phyloP scores from a whole-genome alignment of 2,329 filamentous ascomycete genomes.

The Pleoardoris graminearum region DNA sequence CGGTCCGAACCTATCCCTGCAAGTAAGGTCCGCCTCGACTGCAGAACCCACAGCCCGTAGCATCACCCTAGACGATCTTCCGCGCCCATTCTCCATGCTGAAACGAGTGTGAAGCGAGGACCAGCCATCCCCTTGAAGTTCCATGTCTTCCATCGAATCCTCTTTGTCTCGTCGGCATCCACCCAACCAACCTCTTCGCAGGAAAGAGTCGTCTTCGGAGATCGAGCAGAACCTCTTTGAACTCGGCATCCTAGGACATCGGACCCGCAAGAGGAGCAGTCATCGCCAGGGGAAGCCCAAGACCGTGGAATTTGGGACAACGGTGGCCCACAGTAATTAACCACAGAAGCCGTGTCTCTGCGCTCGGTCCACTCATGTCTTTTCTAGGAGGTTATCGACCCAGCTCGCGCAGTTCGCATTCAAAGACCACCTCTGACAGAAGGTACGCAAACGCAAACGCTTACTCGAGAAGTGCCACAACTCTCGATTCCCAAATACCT shows the following conservation, averaged over 20 bases:
- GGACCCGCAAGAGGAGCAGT: constrained; percentile 20
- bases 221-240: constrained; percentile 41
- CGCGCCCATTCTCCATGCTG: constrained; percentile 40
- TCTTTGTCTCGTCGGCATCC: constrained; percentile 38
- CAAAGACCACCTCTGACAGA: constrained; percentile 18
- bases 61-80: constrained; percentile 26
- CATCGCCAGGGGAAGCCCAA: constrained; percentile 32
- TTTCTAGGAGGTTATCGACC: constrained; percentile 46
- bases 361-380: constrained; percentile 47
- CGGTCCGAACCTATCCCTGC: constrained; percentile 18
- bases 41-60: constrained; percentile 14
- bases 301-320: constrained; percentile 40
- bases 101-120: constrained; percentile 47
- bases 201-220: constrained; percentile 21
- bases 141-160: constrained; percentile 41
- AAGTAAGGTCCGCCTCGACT: constrained; percentile 8
- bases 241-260: constrained; percentile 38
- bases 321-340: constrained; percentile 24
- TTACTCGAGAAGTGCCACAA: constrained; percentile 28
- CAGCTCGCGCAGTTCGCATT: constrained; percentile 40
- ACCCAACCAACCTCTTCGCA: constrained; percentile 25
- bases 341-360: constrained; percentile 41
- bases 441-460: constrained; percentile 13
- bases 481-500: constrained; percentile 31
- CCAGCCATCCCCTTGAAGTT: constrained; percentile 33